Evolutionary conservation across 139 green algal species (phyloP).

Genomic region (Yamagishiella unicocca): DNA sequence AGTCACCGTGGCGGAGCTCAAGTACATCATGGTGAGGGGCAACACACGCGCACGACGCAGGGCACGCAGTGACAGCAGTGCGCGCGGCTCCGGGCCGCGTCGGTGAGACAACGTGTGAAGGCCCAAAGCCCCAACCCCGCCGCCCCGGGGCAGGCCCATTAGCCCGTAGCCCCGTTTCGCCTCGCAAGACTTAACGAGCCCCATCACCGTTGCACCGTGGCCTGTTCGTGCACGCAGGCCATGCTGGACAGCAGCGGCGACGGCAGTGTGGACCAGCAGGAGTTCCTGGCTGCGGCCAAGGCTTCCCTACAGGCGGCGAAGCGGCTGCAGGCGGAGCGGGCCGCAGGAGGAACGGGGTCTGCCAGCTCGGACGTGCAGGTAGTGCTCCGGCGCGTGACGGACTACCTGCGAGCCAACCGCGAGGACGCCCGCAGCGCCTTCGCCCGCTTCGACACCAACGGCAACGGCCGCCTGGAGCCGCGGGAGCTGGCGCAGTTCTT

Average conservation of each 20-base stretch:
- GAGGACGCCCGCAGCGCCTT: constrained; percentile 24
- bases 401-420: constrained; percentile 23
- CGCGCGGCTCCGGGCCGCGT: too few species aligned
- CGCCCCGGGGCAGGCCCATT: too few species aligned
- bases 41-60: too few species aligned
- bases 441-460: constrained; percentile 14
- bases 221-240: too few species aligned
- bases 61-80: too few species aligned
- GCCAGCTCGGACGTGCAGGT: constrained; percentile 12
- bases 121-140: too few species aligned
- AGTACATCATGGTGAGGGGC: constrained; percentile 54
- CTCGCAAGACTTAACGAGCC: neutral
- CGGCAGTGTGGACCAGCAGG: constrained; percentile 38
- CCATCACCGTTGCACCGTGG: too few species aligned
- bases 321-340: constrained; percentile 18
- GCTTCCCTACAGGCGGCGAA: constrained; percentile 29
- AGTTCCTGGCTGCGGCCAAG: constrained; percentile 56
- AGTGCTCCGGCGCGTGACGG: neutral
- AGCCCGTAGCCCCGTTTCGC: too few species aligned
- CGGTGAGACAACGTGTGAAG: too few species aligned
- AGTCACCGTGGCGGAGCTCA: constrained; percentile 30
- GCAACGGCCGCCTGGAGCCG: constrained; percentile 42
- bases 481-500: constrained; percentile 39
- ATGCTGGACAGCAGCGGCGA: constrained; percentile 56
- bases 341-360: neutral